Percentiles rank a stretch among this genome's conserved stretches.
These are phyloP conservation scores for Polychytrium aggregatum DNA, from an alignment of 192 early-diverging fungal genomes.

Conservation along the genomic window DNA sequence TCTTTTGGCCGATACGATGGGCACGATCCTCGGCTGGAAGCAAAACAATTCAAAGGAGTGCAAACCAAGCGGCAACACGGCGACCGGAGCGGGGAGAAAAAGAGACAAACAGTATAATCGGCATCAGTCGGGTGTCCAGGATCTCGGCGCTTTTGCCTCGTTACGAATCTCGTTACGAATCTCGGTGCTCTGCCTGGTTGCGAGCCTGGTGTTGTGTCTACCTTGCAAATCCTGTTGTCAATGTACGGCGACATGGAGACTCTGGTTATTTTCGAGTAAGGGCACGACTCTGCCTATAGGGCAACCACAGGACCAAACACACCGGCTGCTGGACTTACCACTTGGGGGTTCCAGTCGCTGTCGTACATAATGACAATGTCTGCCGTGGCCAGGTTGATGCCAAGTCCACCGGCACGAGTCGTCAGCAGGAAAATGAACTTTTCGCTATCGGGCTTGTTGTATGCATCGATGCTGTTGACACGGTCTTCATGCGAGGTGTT, in stretches of 20 bases:
- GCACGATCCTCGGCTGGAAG: slow-evolving; percentile 94
- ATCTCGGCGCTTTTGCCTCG: too few relatives aligned
- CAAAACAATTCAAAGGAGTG: slow-evolving; percentile 9
- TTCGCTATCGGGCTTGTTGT: slow-evolving; percentile 72
- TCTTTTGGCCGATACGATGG: slow-evolving; percentile 97
- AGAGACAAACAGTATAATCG: too few relatives aligned
- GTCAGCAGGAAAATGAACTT: slow-evolving; percentile 97
- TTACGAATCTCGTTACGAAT: too few relatives aligned
- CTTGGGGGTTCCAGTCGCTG: slow-evolving; percentile 77
- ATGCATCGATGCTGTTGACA: slow-evolving; percentile 87
- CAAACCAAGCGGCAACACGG: neutral
- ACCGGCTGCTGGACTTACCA: slow-evolving; percentile 6
- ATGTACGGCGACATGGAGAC: neutral
- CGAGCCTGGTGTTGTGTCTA: too few relatives aligned
- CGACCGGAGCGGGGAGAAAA: neutral
- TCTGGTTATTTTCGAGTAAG: neutral
- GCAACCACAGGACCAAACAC: neutral
- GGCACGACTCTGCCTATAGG: neutral
- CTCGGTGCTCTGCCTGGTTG: too few relatives aligned
- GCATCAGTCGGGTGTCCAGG: too few relatives aligned
- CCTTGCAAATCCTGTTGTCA: slow-evolving; percentile 18
- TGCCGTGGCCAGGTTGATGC: slow-evolving; percentile 93
- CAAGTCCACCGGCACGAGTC: slow-evolving; percentile 93
- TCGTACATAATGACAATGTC: slow-evolving; percentile 95
- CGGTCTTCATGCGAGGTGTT: slow-evolving; percentile 89